Base-by-base conservation (phyloP, 2,329 filamentous ascomycete genomes). In the Remersonia thermophila region DNA sequence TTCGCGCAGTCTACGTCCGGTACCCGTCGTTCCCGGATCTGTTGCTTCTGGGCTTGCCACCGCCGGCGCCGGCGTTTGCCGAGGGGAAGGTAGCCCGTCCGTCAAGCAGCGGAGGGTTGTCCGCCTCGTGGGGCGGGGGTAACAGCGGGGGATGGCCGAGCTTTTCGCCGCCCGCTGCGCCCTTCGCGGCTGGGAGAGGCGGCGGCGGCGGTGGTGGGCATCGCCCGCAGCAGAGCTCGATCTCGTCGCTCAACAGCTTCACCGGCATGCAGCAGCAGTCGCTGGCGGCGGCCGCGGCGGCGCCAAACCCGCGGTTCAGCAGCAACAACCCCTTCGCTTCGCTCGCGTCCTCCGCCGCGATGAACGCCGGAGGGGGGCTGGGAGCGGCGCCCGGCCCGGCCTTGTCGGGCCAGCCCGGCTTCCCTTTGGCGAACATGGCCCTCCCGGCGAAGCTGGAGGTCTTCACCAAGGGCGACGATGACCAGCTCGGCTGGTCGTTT, bases 1-100 rank as follows among this genome's bases (percentile, higher is more conserved):
- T 96, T 7, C 69, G 69, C 26, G 73, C 78, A 15, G 71, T 96
- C 7, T 95, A 93, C 54, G 89, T 95, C 13, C 80, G 84, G 34
- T 86, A 95, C 50, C 73, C 80, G 17, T 68, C 73, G 33, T 94
- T 96, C 54, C 78, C 86, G 2, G 84, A 93, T 47, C 70, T 79
- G 9, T 70, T 79, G 9, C 72, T 95, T 5, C 69, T 86, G 30
- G 66, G 65, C 11, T 66, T 89, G 6, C 72, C 77, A 1, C 81
- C 80, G 2, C 80, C 83, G 2, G 65, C 57, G 23, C 60, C 62
- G 1, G 53, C 55, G 7, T 66, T 61, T 36, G 60, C 57, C 13
- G 59, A 56, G 3, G 57, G 55, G 27, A 47, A 48, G 18, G 50
- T 57, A 38, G 57, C 37, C 47, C 55, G 39, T 42, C 55, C 48